phyloP scores from a whole-genome alignment of 441 rosid species.

The California macrophylla region DNA sequence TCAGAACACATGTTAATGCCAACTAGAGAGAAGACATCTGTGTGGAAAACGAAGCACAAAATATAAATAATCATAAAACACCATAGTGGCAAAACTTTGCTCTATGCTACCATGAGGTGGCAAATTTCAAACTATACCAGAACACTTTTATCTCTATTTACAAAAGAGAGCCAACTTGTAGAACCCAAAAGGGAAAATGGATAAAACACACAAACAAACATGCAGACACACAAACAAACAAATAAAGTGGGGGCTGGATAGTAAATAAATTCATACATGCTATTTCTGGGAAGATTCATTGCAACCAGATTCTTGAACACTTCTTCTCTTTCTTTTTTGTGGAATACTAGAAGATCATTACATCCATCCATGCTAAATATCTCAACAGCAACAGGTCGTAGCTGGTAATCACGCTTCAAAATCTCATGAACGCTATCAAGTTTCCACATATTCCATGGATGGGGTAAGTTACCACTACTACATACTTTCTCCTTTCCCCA shows the following conservation, averaged over 20 bases:
- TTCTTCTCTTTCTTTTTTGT: conserved; percentile 98
- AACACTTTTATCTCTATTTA: neutral
- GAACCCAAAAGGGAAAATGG: neutral
- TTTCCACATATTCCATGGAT: conserved; percentile 99
- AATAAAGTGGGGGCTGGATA: neutral
- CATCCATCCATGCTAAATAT: conserved; percentile 99
- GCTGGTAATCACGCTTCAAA: conserved; percentile 98
- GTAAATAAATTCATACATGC: conserved; percentile 58
- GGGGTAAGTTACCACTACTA: conserved; percentile 76
- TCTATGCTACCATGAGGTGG: neutral
- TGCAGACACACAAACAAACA: neutral
- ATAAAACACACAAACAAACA: neutral
- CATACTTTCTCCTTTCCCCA: conserved; percentile 98
- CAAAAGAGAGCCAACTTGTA: neutral
- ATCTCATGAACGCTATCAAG: conserved; percentile 92
- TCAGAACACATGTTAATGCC: neutral
- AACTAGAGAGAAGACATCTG: neutral
- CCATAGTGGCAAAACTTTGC: neutral
- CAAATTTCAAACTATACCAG: neutral
- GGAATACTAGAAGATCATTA: conserved; percentile 97
- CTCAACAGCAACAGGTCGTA: conserved; percentile 99
- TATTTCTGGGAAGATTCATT: conserved; percentile 96
- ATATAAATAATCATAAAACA: neutral
- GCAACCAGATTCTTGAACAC: conserved; percentile 94
- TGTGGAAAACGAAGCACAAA: neutral